Evolutionary conservation across 2,329 filamentous ascomycete genomes (phyloP), one percentile per base, ranked within the genome.

Genomic region (Sodiomyces alkalinus): DNA sequence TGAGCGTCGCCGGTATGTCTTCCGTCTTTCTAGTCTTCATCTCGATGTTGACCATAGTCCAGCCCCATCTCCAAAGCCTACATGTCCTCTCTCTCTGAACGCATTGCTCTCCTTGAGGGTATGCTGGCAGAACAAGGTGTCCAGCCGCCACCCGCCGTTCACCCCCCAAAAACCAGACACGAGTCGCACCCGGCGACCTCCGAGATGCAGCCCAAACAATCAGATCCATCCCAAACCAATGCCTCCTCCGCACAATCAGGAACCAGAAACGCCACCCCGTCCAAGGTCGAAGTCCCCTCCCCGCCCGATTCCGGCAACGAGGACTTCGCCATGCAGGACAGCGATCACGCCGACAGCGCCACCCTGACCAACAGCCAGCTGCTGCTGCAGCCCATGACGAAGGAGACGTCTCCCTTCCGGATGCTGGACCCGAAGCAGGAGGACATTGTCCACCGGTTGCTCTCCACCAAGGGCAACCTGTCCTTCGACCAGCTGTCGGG

Each of bases 1-100:
- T 42, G 64, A 70, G 41, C 49, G 65, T 22, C 48, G 64, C 44
- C 52, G 63, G 64, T 66, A 41, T 22, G 55, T 6, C 12, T 4
- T 4, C 6, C 46, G 15, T 7, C 11, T 16, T 12, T 15, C 7
- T 6, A 19, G 23, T 17, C 24, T 17, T 15, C 11, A 14, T 33
- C 30, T 26, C 14, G 10, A 20, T 20, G 19, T 20, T n/a, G 14
- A 19, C 11, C n/a, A n/a, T n/a, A n/a, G n/a, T n/a, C n/a, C 21
- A 68, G 64, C 20, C 65, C 65, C 6, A 67, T 69, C 19, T 69
- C 64, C 13, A 62, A 67, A 42, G 65, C 65, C 29, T 70, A 69
- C 44, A 67, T 68, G 56, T 62, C 59, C 22, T 68, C 63, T 2
- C 48, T 70, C 8, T 64, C 63, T n/a, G 61, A 64, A 15, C 55